Conservation (phyloP, 2,329 filamentous ascomycete genomes). For the Gyromitra esculenta region DNA sequence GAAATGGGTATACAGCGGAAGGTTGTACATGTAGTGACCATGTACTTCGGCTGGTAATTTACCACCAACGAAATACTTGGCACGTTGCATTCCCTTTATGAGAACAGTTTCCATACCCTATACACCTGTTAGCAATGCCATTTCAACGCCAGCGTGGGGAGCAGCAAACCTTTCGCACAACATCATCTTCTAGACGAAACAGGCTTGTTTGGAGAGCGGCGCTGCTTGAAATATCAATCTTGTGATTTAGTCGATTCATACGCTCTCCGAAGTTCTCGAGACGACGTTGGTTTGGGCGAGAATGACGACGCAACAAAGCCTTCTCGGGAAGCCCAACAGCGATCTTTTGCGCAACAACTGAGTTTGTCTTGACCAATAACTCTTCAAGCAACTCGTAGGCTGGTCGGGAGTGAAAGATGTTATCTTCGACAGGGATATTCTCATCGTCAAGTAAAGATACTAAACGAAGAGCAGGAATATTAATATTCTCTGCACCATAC, state of each 20-base stretch:
- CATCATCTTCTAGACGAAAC: slow-evolving; percentile 88
- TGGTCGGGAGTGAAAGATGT: slow-evolving; percentile 90
- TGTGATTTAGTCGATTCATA: slow-evolving; percentile 89
- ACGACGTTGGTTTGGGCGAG: slow-evolving; percentile 83
- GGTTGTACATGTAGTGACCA: slow-evolving; percentile 90
- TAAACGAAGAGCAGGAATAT: slow-evolving; percentile 85
- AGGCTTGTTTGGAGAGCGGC: slow-evolving; percentile 92
- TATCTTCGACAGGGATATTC: slow-evolving; percentile 95
- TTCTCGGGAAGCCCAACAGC: slow-evolving; percentile 84
- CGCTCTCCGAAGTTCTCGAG: slow-evolving; percentile 90
- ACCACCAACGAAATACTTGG: slow-evolving; percentile 90
- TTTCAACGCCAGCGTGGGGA: slow-evolving; percentile 11
- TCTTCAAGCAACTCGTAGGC: slow-evolving; percentile 96
- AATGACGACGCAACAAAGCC: slow-evolving; percentile 87
- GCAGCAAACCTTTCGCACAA: slow-evolving; percentile 76
- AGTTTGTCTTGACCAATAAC: slow-evolving; percentile 91
- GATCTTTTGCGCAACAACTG: slow-evolving; percentile 86
- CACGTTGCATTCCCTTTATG: slow-evolving; percentile 93
- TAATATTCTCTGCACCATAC: slow-evolving; percentile 79
- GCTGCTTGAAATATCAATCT: slow-evolving; percentile 88
- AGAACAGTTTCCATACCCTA: slow-evolving; percentile 93
- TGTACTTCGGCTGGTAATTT: slow-evolving; percentile 80
- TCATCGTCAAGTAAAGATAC: slow-evolving; percentile 96
- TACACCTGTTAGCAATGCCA: slow-evolving; percentile 49
- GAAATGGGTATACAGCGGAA: slow-evolving; percentile 96